These are phyloP conservation scores for Penicillium italicum DNA, from an alignment of 2,329 filamentous ascomycete species.

Conservation along the genomic window DNA sequence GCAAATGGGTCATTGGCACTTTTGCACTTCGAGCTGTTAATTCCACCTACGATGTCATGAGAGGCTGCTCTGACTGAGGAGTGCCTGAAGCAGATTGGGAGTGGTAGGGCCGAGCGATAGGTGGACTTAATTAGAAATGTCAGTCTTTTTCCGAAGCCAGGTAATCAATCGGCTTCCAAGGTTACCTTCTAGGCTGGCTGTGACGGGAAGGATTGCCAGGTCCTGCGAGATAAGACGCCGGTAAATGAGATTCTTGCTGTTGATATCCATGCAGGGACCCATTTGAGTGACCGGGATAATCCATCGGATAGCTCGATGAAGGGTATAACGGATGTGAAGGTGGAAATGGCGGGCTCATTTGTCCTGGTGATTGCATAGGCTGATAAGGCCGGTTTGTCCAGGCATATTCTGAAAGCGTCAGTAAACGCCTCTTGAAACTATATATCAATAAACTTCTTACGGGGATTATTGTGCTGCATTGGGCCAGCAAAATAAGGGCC, in stretches of 20 bases:
- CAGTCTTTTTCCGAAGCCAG: not conserved
- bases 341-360: conserved; percentile 28
- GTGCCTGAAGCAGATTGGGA: conserved; percentile 9
- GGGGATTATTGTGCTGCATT: conserved; percentile 32
- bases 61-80: conserved; percentile 13
- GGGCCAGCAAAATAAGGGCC: conserved; percentile 22
- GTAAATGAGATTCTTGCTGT: conserved; percentile 9
- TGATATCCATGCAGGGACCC: conserved; percentile 18
- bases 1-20: not conserved
- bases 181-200: conserved; percentile 17
- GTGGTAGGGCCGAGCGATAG: conserved; percentile 15
- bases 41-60: conserved; percentile 20
- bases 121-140: conserved; percentile 13
- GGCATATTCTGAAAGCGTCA: conserved; percentile 29
- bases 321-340: conserved; percentile 25
- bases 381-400: conserved; percentile 32
- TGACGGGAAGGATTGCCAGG: conserved; percentile 13
- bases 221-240: conserved; percentile 13
- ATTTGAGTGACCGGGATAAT: conserved; percentile 25
- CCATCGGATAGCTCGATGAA: conserved; percentile 22
- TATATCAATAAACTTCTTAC: conserved; percentile 18
- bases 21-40: not conserved
- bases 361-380: conserved; percentile 26
- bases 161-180: not conserved
- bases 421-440: not conserved